Conservation (phyloP, 2,329 filamentous ascomycete genomes). For the Diaporthe longicolla region DNA sequence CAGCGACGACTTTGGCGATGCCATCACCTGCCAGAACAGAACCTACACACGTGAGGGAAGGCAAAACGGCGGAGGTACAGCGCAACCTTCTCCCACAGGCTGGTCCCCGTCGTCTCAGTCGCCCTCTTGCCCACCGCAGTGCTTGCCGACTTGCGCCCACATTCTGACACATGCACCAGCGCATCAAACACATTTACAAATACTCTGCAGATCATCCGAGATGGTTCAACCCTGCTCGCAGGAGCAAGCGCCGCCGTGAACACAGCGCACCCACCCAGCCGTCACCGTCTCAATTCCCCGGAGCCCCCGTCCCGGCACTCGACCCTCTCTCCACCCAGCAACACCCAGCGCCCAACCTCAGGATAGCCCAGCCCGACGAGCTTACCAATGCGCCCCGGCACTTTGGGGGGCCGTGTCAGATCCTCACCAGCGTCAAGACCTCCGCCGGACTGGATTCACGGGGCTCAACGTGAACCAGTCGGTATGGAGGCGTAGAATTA, state of each 20-base stretch:
- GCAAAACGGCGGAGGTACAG: neutral
- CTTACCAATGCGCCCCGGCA: neutral
- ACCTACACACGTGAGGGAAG: neutral
- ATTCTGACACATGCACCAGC: slow-evolving; percentile 37
- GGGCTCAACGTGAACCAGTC: neutral
- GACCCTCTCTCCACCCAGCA: neutral
- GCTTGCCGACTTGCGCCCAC: slow-evolving; percentile 19
- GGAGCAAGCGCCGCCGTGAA: slow-evolving; percentile 16
- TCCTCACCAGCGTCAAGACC: neutral
- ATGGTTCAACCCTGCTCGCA: slow-evolving; percentile 30
- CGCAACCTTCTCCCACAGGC: slow-evolving; percentile 5
- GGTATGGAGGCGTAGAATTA: neutral
- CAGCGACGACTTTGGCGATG: slow-evolving; percentile 5
- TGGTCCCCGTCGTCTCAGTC: slow-evolving; percentile 31
- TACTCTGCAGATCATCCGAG: slow-evolving; percentile 33
- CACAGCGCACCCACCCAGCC: slow-evolving; percentile 11
- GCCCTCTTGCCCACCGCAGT: slow-evolving; percentile 6
- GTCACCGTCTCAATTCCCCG: slow-evolving; percentile 33
- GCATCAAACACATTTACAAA: slow-evolving; percentile 39
- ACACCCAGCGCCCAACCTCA: neutral
- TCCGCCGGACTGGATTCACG: neutral
- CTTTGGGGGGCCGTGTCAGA: slow-evolving; percentile 8
- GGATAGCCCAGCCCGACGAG: neutral
- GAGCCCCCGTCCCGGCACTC: slow-evolving; percentile 31
- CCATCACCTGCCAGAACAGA: slow-evolving; percentile 8